Base-by-base conservation (phyloP, 208 protist species). In the Angomonas deanei region DNA sequence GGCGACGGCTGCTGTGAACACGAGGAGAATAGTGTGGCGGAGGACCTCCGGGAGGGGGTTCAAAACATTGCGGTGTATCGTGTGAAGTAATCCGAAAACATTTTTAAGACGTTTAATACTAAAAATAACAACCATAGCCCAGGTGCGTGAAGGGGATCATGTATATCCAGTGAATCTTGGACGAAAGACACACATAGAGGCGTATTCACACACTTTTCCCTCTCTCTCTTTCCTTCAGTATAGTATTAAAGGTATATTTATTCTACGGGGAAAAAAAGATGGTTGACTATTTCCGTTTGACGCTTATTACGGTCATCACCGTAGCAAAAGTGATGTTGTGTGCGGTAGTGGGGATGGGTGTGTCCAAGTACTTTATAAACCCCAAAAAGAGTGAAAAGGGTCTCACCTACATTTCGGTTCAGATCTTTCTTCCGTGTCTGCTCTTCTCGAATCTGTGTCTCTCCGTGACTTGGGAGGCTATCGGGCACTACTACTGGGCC, bases 361-460 rank as follows among this genome's bases (percentile, higher is more conserved):
- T 78, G 26, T 83, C 80, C 15, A 58, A 70, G 21, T 76, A 82
- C 50, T 86, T 86, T 38, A 30, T 42, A 3, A 36, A 60, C 6
- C 66, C 55, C 1, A 54, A 78, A 31, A 39, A 63, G 33, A 86
- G 70, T 28, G 58, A 78, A 46, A 78, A 76, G 24, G 82, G 82
- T 6, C 63, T 92, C 17, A 83, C 70, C 52, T 76, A 77, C 59
- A 82, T 92, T 30, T 75, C 79, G 24, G 67, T 81, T 30, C 62
- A 65, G 8, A 76, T 92, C 0, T 77, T 92, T 24, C 72, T 92
- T 33, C 86, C 86, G 10, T 88, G 79, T 60, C 68, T 92, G 31
- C 67, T 89, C 21, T 89, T 89, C 47, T 68, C 75, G 0, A 89
- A 85, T 36, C 73, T 92, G 2, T 82, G 77, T 13, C 48, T 88